These are phyloP conservation scores for Monoraphidium neglectum DNA, from an alignment of 139 green algal species.

Conservation along the genomic window DNA sequence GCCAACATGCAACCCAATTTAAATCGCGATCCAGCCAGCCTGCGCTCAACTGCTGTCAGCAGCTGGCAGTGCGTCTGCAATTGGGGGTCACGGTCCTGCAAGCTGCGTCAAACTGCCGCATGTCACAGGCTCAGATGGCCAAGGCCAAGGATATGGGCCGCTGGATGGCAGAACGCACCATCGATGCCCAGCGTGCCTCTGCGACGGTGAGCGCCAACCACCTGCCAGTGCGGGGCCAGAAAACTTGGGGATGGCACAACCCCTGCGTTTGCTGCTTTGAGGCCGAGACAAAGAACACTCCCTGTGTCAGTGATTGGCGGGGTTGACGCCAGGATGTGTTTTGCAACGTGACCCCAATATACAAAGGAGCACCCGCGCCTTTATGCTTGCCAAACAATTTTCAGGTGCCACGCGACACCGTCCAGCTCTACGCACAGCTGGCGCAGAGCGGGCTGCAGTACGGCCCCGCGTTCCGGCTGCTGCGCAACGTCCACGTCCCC, in stretches of 20 bases:
- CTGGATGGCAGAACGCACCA: slow-evolving; percentile 75
- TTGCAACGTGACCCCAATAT: background rate
- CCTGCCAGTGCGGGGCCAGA: too few relatives aligned
- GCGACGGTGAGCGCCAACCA: too few relatives aligned
- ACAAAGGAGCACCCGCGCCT: too few relatives aligned
- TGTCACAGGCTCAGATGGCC: slow-evolving; percentile 66
- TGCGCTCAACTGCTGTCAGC: too few relatives aligned
- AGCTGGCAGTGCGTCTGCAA: too few relatives aligned
- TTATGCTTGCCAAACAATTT: background rate
- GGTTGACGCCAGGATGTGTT: background rate
- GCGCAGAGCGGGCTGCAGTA: slow-evolving; percentile 84
- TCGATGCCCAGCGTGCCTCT: slow-evolving; percentile 84
- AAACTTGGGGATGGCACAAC: too few relatives aligned
- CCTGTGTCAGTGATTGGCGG: slow-evolving; percentile 31
- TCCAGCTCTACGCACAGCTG: slow-evolving; percentile 81
- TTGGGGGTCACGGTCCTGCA: too few relatives aligned
- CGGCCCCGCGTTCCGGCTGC: slow-evolving; percentile 85
- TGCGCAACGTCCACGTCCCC: slow-evolving; percentile 89
- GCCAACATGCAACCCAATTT: too few relatives aligned
- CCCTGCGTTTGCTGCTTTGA: too few relatives aligned
- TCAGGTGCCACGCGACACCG: slow-evolving; percentile 53
- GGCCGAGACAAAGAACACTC: too few relatives aligned
- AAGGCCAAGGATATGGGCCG: slow-evolving; percentile 35
- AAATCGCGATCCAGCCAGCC: too few relatives aligned
- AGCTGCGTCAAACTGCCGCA: background rate